Evolutionary conservation across 1,284 basidiomycete genomes (phyloP), one percentile per base, ranked within the genome.

Genomic region (Austropuccinia psidii): DNA sequence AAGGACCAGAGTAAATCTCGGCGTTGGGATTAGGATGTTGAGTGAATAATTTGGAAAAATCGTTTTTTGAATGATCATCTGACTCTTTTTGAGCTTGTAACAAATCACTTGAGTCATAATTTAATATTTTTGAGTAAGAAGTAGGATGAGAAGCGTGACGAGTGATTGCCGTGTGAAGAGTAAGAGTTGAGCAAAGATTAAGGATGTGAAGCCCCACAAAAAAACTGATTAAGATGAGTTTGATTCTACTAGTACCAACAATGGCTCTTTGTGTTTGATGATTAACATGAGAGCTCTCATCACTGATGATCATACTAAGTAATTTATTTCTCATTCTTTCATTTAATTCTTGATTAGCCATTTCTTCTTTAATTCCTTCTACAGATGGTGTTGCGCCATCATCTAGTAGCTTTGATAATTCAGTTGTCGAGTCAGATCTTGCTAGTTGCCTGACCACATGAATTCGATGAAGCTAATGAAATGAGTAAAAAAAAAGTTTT

Each of bases 171-270:
- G 87, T 86, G 64, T 86, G 85, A 47, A 89, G 87, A 0, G 93
- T 90, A 64, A 98, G 86, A 0, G 95, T 95, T 0, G 95, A 92
- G 81, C 90, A 90, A 73, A 98, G 86, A 83, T 98, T 98, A 77
- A 97, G 86, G 72, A 93, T 86, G 79, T 97, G 93, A 1, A 97
- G 83, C 0, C 87, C 88, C 76, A 94, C 84, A 85, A 97, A 96
- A 2, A 91, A 88, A 39, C 60, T 55, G 24, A 73, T 49, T 0
- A 73, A 43, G 52, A 49, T 50, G 4, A 73, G 39, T 19, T 73
- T 73, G 35, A 73, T 13, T 43, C 70, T 33, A 41, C 61, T 73
- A 15, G 60, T 64, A 19, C 70, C 70, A 37, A 57, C 37, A n/a
- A n/a, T n/a, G n/a, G 49, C 49, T 33, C 54, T 47, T 29, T 54